Base-by-base conservation (phyloP, 306 rosid genomes). In the Cucurbita moschata region DNA sequence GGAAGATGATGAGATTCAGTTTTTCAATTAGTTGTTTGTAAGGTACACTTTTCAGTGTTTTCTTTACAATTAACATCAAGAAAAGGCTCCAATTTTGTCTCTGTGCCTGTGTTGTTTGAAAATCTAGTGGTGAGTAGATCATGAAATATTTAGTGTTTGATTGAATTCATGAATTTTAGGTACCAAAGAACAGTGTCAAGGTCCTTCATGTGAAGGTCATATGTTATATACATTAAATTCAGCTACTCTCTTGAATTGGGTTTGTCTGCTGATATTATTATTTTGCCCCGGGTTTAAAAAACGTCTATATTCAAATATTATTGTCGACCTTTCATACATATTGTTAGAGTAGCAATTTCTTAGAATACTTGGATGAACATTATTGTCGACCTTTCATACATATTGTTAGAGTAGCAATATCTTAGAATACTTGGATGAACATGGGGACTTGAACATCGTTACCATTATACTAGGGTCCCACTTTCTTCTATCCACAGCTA, bases 1-100 rank as follows among this genome's bases (percentile, higher is more conserved):
- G 96, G 87, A 71, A 88, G 89, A 77, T 81, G 92, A 84, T 90
- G 86, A 85, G 77, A n/a, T 23, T 6, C 19, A 11, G 35, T 18
- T 55, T 72, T 72, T 18, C 50, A 39, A 37, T 72, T 2, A n/a
- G 18, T 13, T 72, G 66, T 55, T 72, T 72, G 53, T 35, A 72
- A 68, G 57, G 56, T 44, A 43, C 11, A 1, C 54, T n/a, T 14
- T 50, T 50, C 54, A 5, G 3, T 50, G 54, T 13, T 4, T 65
- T 19, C 11, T 15, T 1, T 38, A 26, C 1, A 26, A 30, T 62
- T 38, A 16, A 39, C 26, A 62, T 15, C 9, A 40, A 1, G 39
- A 62, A 47, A 16, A 40, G 70, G 70, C 51, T 64, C 35, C 70
- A 64, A 64, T 64, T 64, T 64, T 64, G 70, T 40, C 18, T 58